Evolutionary conservation across 2,329 filamentous ascomycete genomes (phyloP).

Genomic region (Fusarium hainanense): DNA sequence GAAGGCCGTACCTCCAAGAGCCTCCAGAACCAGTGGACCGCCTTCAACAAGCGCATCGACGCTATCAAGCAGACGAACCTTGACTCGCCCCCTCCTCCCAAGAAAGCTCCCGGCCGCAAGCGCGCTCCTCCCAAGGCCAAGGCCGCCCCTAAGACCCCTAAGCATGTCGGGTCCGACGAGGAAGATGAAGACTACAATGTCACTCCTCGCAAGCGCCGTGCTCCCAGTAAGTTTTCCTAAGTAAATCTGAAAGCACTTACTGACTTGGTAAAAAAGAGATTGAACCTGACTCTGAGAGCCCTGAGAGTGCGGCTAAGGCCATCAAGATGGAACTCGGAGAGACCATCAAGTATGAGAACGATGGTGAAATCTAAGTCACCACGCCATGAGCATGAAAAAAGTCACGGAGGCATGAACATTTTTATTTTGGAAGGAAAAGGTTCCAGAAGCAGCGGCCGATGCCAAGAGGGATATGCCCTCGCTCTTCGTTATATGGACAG

Average conservation of each 20-base stretch:
- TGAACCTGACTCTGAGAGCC: constrained; percentile 1
- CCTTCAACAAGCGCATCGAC: constrained; percentile 50
- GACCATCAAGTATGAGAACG: constrained; percentile 27
- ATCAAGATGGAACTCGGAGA: constrained; percentile 34
- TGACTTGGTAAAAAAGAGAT: constrained; percentile 3
- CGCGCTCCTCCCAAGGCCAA: constrained; percentile 9
- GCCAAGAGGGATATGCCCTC: not conserved
- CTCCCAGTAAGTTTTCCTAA: constrained; percentile 16
- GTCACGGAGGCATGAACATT: not conserved
- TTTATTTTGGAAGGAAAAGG: not conserved
- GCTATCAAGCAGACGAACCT: constrained; percentile 48
- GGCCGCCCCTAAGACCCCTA: constrained; percentile 25
- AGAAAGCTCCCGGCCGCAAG: constrained; percentile 46
- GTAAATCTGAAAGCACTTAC: not conserved
- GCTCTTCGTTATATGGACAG: not conserved
- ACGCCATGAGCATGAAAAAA: too few relatives aligned
- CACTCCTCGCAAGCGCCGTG: constrained; percentile 36
- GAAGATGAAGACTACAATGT: constrained; percentile 2
- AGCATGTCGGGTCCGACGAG: constrained; percentile 13
- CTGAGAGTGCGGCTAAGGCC: constrained; percentile 31
- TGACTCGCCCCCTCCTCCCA: constrained; percentile 27
- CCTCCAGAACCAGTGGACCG: constrained; percentile 53
- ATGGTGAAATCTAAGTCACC: not conserved
- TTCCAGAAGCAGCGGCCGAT: not conserved
- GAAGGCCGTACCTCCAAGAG: constrained; percentile 54